Conservation (phyloP, 2,329 filamentous ascomycete genomes). For the Fusarium mundagurra region DNA sequence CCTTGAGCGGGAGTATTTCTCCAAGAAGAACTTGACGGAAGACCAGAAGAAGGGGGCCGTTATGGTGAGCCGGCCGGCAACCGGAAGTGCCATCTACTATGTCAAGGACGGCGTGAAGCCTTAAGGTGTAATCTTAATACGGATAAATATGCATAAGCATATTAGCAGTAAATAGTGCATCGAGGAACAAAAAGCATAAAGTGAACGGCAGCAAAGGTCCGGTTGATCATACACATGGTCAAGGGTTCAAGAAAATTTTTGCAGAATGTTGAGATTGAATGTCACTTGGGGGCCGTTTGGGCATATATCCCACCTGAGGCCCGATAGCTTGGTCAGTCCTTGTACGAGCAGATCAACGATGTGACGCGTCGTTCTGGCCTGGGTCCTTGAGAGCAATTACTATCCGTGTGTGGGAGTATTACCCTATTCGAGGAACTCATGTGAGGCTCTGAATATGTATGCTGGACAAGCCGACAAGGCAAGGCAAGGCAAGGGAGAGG, state of each 20-base stretch:
- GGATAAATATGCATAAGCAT: neutral
- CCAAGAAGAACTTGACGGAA: conserved; percentile 69
- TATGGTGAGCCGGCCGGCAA: conserved; percentile 87
- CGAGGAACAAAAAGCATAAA: conserved; percentile 10
- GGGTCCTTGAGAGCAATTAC: neutral
- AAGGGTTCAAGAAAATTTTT: conserved; percentile 4
- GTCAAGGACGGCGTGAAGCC: conserved; percentile 46
- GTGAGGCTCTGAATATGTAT: conserved; percentile 14
- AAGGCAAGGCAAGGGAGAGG: neutral
- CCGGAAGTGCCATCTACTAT: conserved; percentile 69
- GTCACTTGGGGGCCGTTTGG: neutral
- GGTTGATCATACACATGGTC: conserved; percentile 12
- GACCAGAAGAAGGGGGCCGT: conserved; percentile 83
- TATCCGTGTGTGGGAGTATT: neutral
- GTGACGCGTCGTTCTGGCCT: neutral
- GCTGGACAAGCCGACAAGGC: neutral
- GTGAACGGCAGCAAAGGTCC: neutral
- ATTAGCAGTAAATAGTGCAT: neutral
- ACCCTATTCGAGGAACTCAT: neutral
- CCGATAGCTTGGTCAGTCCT: conserved; percentile 11
- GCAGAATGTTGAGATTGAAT: neutral
- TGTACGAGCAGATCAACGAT: conserved; percentile 1
- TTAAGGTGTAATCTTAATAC: neutral
- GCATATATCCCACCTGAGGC: conserved; percentile 16
- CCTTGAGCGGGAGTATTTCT: conserved; percentile 85